Evolutionary conservation across 2,329 filamentous ascomycete species (phyloP).

Genomic region (Fusarium sp.): DNA sequence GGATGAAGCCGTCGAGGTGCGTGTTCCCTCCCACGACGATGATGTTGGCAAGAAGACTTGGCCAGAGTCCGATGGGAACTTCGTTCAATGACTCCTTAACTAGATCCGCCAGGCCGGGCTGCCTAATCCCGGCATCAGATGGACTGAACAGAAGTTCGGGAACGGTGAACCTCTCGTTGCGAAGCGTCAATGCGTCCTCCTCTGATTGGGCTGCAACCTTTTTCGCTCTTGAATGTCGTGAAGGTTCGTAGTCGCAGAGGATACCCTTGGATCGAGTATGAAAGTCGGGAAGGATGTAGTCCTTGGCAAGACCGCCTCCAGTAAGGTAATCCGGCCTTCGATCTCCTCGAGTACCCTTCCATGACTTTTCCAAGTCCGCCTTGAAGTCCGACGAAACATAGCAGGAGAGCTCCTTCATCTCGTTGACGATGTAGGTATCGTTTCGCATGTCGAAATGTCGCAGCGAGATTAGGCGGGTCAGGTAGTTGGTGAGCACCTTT

Average conservation of each 20-base stretch:
- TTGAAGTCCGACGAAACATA: constrained; percentile 85
- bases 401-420: constrained; percentile 92
- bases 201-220: constrained; percentile 57
- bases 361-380: constrained; percentile 81
- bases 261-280: constrained; percentile 72
- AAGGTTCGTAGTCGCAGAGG: constrained; percentile 81
- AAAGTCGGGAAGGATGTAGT: constrained; percentile 92
- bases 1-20: constrained; percentile 82
- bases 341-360: constrained; percentile 79
- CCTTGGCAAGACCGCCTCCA: constrained; percentile 77
- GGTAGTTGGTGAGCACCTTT: constrained; percentile 91
- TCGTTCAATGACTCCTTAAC: constrained; percentile 81
- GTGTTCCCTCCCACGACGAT: constrained; percentile 90
- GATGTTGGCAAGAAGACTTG: constrained; percentile 86
- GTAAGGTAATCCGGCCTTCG: constrained; percentile 61
- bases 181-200: constrained; percentile 87
- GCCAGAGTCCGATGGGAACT: constrained; percentile 86
- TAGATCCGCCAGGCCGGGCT: constrained; percentile 85
- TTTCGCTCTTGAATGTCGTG: constrained; percentile 64
- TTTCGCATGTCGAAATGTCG: constrained; percentile 97
- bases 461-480: constrained; percentile 89
- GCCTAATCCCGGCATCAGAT: constrained; percentile 84
- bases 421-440: constrained; percentile 92
- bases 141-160: constrained; percentile 93
- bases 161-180: constrained; percentile 91